phyloP scores from a whole-genome alignment of 1,284 basidiomycete species.

The Mycena citricolor region DNA sequence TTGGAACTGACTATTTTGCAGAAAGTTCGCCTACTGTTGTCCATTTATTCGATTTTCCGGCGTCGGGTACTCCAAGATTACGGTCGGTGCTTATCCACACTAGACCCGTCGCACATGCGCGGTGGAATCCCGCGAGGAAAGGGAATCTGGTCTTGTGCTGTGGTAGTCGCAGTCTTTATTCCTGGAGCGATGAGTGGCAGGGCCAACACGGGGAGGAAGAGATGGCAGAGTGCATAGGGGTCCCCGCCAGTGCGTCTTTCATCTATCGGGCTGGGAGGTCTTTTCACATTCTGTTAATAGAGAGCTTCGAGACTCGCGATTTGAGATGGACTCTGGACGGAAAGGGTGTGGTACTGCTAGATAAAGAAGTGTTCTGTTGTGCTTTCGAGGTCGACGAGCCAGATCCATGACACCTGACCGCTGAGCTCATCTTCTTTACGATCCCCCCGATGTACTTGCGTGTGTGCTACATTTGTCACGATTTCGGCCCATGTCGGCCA shows the following conservation, averaged over 20 bases:
- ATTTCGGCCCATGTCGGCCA: slow-evolving; percentile 18
- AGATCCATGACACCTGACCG: too few relatives aligned
- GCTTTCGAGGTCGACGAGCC: slow-evolving; percentile 75
- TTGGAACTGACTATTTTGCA: slow-evolving; percentile 29
- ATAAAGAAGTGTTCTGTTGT: slow-evolving; percentile 78
- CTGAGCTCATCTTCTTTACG: too few relatives aligned
- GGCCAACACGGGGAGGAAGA: slow-evolving; percentile 57
- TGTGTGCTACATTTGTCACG: slow-evolving; percentile 16
- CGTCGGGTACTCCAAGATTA: slow-evolving; percentile 56
- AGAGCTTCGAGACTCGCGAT: slow-evolving; percentile 64
- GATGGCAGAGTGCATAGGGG: slow-evolving; percentile 79
- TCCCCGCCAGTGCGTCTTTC: slow-evolving; percentile 65
- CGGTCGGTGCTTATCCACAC: slow-evolving; percentile 67
- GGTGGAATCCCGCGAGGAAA: slow-evolving; percentile 77
- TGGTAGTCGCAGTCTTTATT: slow-evolving; percentile 66
- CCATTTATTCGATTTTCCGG: slow-evolving; percentile 65
- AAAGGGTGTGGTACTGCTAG: slow-evolving; percentile 70
- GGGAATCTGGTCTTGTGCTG: slow-evolving; percentile 71
- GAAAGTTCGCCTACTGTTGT: slow-evolving; percentile 61
- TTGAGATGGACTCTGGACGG: slow-evolving; percentile 82
- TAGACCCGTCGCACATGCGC: slow-evolving; percentile 56
- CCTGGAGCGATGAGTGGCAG: slow-evolving; percentile 82
- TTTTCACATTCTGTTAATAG: slow-evolving; percentile 37
- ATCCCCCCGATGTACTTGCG: slow-evolving; percentile 26
- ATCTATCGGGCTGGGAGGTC: not conserved